Evolutionary conservation across 495 filamentous ascomycete species (phyloP).

Genomic region (Neurospora sp.): DNA sequence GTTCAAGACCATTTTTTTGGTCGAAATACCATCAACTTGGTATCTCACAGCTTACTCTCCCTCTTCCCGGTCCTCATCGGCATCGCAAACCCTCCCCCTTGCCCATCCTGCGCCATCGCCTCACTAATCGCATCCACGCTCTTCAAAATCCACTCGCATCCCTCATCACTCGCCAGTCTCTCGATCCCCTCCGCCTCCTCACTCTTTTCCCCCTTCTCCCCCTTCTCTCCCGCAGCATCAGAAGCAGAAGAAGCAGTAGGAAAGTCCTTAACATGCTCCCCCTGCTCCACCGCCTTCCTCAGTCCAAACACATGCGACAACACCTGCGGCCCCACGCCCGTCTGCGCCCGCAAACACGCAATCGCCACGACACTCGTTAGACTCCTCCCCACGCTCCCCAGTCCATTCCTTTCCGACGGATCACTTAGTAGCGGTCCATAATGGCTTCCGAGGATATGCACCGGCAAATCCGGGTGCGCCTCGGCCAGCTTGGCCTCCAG

Average conservation of each 20-base stretch:
- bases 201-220: background rate
- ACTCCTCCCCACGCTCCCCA: conserved; percentile 46
- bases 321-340: conserved; percentile 70
- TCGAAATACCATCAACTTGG: conserved; percentile 3
- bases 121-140: conserved; percentile 59
- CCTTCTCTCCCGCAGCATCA: background rate
- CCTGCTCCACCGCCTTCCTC: conserved; percentile 62
- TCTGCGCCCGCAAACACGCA: conserved; percentile 60
- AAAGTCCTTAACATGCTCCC: conserved; percentile 40
- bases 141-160: conserved; percentile 59
- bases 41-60: background rate
- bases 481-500: conserved; percentile 53
- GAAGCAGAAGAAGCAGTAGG: background rate
- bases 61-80: conserved; percentile 13
- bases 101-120: conserved; percentile 38
- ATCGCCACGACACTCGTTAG: conserved; percentile 61
- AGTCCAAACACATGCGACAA: conserved; percentile 65
- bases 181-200: conserved; percentile 15
- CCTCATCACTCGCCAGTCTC: conserved; percentile 58
- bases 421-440: conserved; percentile 63
- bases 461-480: conserved; percentile 66
- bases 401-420: no score
- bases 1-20: no score
- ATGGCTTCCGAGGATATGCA: conserved; percentile 60
- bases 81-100: conserved; percentile 50